Evolutionary conservation across 2,329 filamentous ascomycete genomes (phyloP).

Genomic region (Ustulina deusta): DNA sequence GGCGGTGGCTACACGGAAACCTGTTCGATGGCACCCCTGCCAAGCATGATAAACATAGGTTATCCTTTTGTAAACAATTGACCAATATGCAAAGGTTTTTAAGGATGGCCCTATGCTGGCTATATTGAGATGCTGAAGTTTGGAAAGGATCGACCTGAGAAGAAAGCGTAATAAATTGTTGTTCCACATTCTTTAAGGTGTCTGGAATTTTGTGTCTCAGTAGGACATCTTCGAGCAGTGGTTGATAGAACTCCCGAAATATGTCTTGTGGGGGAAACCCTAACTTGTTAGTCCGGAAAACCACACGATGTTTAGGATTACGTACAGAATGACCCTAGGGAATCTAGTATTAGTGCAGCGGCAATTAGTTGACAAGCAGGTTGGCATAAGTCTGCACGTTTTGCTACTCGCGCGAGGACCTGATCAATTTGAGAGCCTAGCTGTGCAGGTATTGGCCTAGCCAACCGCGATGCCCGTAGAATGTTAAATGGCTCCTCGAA

Average conservation of each 20-base stretch:
- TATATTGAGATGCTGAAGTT: not conserved
- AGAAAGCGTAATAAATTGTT: slow-evolving; percentile 2
- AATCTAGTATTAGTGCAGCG: slow-evolving; percentile 2
- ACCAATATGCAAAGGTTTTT: not conserved
- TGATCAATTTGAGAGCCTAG: not conserved
- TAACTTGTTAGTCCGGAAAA: not conserved
- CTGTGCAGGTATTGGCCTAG: not conserved
- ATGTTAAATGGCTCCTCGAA: not conserved
- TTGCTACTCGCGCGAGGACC: not conserved
- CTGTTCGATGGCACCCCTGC: not conserved
- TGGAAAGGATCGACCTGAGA: not conserved
- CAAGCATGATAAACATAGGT: slow-evolving; percentile 1
- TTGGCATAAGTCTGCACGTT: not conserved
- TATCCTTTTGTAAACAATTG: not conserved
- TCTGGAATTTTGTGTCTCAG: not conserved
- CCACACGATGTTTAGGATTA: not conserved
- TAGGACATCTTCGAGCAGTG: not conserved
- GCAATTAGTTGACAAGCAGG: not conserved
- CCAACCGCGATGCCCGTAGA: not conserved
- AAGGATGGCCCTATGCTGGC: not conserved
- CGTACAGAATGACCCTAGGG: not conserved
- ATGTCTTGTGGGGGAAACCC: not conserved
- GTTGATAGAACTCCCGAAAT: not conserved
- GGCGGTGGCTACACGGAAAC: not conserved
- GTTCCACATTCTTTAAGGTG: not conserved